Base-by-base conservation (phyloP, 2,329 filamentous ascomycete genomes). In the Emmonsiellopsis sp. region DNA sequence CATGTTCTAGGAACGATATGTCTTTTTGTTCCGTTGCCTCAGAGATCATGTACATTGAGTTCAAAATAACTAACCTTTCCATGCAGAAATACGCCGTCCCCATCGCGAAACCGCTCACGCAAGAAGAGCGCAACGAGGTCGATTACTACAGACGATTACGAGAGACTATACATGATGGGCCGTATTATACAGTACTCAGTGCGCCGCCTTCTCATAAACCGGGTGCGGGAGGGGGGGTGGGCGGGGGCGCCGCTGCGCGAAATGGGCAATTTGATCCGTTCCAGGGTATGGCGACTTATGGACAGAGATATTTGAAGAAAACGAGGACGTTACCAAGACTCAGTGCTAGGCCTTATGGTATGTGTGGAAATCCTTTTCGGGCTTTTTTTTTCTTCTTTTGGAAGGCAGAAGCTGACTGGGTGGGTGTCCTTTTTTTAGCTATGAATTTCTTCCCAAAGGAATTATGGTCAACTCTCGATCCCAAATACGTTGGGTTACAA, bases 271-370 rank as follows among this genome's bases (percentile, higher is more conserved):
- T 83, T 61, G 79, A 85, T 63, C 79, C 82, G 2, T 85, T 85
- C 61, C 74, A 77, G 43, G 79, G 79, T 53, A 83, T 83, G 66
- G 78, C 78, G 40, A 81, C 79, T 0, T 85, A 82, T 62, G 76
- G 77, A 13, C 72, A 78, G 52, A 78, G 76, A 61, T 84, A 82
- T 64, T 69, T 76, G 53, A 80, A 78, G 58, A 79, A 79, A 60
- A 74, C 75, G 59, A 70, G 79, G 55, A 74, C 71, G 17, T 62
- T 83, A 8, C 82, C 82, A 0, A 75, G 76, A 56, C 67, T 84
- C 17, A 71, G 74, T 47, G 76, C 73, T 21, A 68, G 78, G 43
- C 72, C 78, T 17, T 83, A 82, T 61, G 71, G 79, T 81, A 63
- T 66, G 75, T 71, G n/a, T n/a, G 13, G 43, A 13, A 13, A 53